phyloP scores from a whole-genome alignment of 2,329 filamentous ascomycete genomes.

The Ceratocystis eucalypticola region DNA sequence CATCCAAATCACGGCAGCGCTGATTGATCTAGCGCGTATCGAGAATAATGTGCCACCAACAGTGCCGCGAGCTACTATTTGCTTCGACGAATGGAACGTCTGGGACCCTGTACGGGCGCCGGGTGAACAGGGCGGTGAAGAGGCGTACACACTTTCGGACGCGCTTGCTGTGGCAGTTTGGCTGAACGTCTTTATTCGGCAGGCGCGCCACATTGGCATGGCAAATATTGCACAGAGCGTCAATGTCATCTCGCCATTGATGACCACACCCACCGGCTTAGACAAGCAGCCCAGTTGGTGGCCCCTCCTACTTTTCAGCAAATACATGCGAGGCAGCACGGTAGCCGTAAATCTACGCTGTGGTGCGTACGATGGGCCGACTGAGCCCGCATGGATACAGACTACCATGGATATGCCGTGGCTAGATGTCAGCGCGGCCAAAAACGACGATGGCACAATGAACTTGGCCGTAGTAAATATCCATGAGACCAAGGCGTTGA shows the following conservation, averaged over 20 bases:
- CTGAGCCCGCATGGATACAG: slow-evolving; percentile 50
- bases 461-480: slow-evolving; percentile 64
- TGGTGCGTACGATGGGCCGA: slow-evolving; percentile 52
- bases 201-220: slow-evolving; percentile 60
- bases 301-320: slow-evolving; percentile 52
- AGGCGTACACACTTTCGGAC: slow-evolving; percentile 59
- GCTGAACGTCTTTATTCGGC: slow-evolving; percentile 64
- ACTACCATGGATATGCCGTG: slow-evolving; percentile 55
- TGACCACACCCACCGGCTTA: slow-evolving; percentile 52
- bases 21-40: slow-evolving; percentile 62
- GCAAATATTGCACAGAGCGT: slow-evolving; percentile 66
- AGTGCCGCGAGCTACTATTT: slow-evolving; percentile 54
- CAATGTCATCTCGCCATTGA: slow-evolving; percentile 64
- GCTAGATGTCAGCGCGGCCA: slow-evolving; percentile 51
- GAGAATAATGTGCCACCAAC: slow-evolving; percentile 48
- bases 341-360: slow-evolving; percentile 52
- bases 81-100: slow-evolving; percentile 78
- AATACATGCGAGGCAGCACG: slow-evolving; percentile 56
- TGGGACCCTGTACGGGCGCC: slow-evolving; percentile 62
- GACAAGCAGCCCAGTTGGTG: slow-evolving; percentile 64
- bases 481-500: slow-evolving; percentile 44
- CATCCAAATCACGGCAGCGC: slow-evolving; percentile 52
- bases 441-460: slow-evolving; percentile 44
- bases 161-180: slow-evolving; percentile 61
- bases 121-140: slow-evolving; percentile 58